phyloP scores from a whole-genome alignment of 306 rosid genomes.

The Canavalia ensiformis region DNA sequence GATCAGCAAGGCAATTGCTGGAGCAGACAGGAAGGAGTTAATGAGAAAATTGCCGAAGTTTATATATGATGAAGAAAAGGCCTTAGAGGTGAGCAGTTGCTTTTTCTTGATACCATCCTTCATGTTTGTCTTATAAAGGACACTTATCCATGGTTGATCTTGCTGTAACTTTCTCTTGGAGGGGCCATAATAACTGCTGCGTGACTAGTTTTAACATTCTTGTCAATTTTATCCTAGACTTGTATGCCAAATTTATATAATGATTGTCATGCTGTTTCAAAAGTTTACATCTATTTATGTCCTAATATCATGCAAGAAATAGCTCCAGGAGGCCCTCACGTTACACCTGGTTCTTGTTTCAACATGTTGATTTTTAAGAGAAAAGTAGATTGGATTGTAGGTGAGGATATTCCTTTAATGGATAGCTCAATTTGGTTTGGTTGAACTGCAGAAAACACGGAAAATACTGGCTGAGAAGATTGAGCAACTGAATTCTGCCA shows the following conservation, averaged over 20 bases:
- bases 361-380: constrained; percentile 23
- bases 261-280: constrained; percentile 37
- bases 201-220: constrained; percentile 8
- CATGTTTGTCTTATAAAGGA: constrained; percentile 33
- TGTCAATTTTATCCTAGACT: constrained; percentile 9
- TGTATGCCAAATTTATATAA: constrained; percentile 24
- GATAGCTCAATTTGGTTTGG: constrained; percentile 31
- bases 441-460: constrained; percentile 77
- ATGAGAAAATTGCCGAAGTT: constrained; percentile 97
- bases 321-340: constrained; percentile 23
- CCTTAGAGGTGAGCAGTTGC: constrained; percentile 80
- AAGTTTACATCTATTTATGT: constrained; percentile 8
- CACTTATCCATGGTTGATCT: constrained; percentile 30
- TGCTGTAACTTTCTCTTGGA: constrained; percentile 34
- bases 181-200: not conserved
- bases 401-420: constrained; percentile 4
- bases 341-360: constrained; percentile 13
- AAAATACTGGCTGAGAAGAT: constrained; percentile 84
- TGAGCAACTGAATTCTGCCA: constrained; percentile 87
- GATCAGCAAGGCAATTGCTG: constrained; percentile 93
- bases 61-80: constrained; percentile 95
- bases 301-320: constrained; percentile 31
- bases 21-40: constrained; percentile 85
- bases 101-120: constrained; percentile 40
- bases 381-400: too few relatives aligned